Evolutionary conservation across 805 yeast species (phyloP), one percentile per base, ranked within the genome.

Genomic region (Metschnikowia aberdeeniae): DNA sequence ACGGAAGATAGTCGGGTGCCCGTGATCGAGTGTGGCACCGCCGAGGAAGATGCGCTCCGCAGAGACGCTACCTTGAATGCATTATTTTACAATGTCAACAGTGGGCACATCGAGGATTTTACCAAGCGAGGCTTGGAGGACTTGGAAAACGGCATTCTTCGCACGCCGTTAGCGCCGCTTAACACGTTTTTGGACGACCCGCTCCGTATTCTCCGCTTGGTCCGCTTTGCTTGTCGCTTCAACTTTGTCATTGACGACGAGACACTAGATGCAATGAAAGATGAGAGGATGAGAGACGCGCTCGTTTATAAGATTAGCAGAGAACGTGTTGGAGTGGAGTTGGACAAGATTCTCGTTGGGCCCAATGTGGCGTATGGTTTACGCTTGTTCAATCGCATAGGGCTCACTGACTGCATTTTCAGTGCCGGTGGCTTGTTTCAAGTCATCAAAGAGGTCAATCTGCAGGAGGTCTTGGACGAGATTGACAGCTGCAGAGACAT

Each of bases 41-140:
- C 98, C 0, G 76, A 78, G 50, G 86, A 92, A 59, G 99, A 93
- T 64, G 97, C 98, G 0, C 69, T 80, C 52, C 76, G 99, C 57
- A 75, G 99, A 59, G 99, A 93, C 67, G 98, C 98, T 1, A 93
- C 99, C 0, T 68, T 93, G 43, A 93, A 93, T 62, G 95, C 99
- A 0, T 67, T 93, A 20, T 93, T 93, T 59, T 93, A 85, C 65
- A 93, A 93, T 63, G 75, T 93, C 42, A 76, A 76, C 43, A 77
- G 81, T 5, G 72, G 71, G 11, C 54, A 74, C 47, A 81, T 93
- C 20, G 99, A 93, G 61, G 99, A 93, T 64, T 80, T 84, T 49
- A 93, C 99, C 0, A 78, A 77, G 0, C 56, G 63, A 17, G 99
- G 99, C 0, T 58, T 90, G 5, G 60, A 74, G 6, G 99, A 93